Conservation (phyloP, 2,329 filamentous ascomycete species). For the Seiridium unicorne region DNA sequence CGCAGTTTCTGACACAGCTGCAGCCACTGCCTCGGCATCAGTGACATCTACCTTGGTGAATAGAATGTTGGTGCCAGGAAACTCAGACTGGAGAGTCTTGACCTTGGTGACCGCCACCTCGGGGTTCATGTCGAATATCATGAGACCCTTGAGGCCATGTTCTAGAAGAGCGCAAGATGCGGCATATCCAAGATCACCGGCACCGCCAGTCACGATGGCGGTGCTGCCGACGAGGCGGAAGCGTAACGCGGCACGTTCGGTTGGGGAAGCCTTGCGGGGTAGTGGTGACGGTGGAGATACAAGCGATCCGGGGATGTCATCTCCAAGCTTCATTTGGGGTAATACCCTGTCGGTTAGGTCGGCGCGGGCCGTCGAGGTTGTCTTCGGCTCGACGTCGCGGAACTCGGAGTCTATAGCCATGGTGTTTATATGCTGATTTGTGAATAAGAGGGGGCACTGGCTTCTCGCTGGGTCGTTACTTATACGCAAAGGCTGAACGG, state of each 20-base stretch:
- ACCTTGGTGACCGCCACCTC: slow-evolving; percentile 33
- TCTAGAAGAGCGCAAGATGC: slow-evolving; percentile 27
- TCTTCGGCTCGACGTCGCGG: slow-evolving; percentile 5
- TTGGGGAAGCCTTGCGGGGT: slow-evolving; percentile 14
- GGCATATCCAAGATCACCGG: slow-evolving; percentile 26
- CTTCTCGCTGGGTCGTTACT: neutral
- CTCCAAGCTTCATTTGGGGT: slow-evolving; percentile 22
- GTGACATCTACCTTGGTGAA: slow-evolving; percentile 59
- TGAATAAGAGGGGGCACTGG: no score
- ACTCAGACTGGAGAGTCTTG: slow-evolving; percentile 45
- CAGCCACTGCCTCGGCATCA: slow-evolving; percentile 42
- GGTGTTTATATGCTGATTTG: neutral
- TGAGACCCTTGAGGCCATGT: slow-evolving; percentile 27
- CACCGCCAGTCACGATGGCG: slow-evolving; percentile 28
- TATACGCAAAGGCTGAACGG: neutral
- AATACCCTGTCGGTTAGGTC: slow-evolving; percentile 21
- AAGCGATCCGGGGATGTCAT: slow-evolving; percentile 18
- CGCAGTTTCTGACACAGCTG: slow-evolving; percentile 28
- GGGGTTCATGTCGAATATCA: slow-evolving; percentile 29
- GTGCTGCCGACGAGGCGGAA: slow-evolving; percentile 27
- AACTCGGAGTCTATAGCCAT: slow-evolving; percentile 1
- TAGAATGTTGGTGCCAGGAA: slow-evolving; percentile 51
- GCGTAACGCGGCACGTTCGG: slow-evolving; percentile 21
- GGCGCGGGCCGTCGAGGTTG: slow-evolving; percentile 21
- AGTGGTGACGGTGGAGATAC: slow-evolving; percentile 23